Evolutionary conservation across 2,329 filamentous ascomycete genomes (phyloP), one percentile per base, ranked within the genome.

Genomic region (Xylaria sp.): DNA sequence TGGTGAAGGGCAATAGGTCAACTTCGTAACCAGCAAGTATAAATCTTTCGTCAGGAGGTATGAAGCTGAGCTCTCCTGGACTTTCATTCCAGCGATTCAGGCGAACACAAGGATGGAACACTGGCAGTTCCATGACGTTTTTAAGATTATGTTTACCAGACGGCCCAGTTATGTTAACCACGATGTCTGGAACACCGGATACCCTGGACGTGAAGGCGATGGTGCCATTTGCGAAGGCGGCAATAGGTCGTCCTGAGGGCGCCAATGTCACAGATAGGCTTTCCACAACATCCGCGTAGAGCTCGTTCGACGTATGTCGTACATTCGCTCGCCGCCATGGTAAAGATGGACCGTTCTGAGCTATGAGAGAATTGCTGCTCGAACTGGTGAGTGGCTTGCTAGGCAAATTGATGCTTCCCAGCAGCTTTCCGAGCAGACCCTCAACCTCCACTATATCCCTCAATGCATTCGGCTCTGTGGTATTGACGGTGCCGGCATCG

Each of bases 141-240:
- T 79, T 82, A 53, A 97, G 80, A 54, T 87, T 87, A 70, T 90
- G 88, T 65, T 87, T 89, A n/a, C 90, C 90, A 1, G 90, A 90
- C 0, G 91, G 89, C 1, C 90, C 88, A 0, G 88, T 89, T 34
- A 99, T 80, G 11, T 83, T 89, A 8, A 99, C 78, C 16, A 91
- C 74, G n/a, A 99, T 82, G 71, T 99, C 93, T 0, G 94, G 94
- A 2, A 97, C 85, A 3, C 94, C 94, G 0, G 93, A 97, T 47
- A 99, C 91, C 72, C 97, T 97, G 57, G 90, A 88, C 0, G 91
- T 97, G 73, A 97, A 97, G 1, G 91, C 92, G 66, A 99, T 93
- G 3, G 91, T 95, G 13, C 94, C 94, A 67, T 94, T 90, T 11
- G 91, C 90, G 65, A 96, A 88, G 2, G 94, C 93, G 6, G 91